These are phyloP conservation scores for Rosa multiflora DNA, from an alignment of 306 rosid genomes.

Conservation along the genomic window DNA sequence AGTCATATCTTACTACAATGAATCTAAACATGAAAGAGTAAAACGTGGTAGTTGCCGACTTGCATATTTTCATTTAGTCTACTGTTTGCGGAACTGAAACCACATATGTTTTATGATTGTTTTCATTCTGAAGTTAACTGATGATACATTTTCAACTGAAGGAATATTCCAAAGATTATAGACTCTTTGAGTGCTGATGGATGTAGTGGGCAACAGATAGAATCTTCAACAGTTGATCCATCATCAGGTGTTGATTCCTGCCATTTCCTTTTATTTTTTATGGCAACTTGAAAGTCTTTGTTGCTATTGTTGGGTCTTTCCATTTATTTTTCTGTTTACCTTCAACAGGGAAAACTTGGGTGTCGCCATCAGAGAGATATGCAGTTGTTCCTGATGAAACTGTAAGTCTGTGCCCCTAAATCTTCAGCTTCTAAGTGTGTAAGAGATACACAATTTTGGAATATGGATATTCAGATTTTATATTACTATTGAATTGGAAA, in stretches of 20 bases:
- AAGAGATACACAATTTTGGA: background rate
- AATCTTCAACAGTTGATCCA: constrained; percentile 62
- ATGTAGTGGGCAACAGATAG: constrained; percentile 67
- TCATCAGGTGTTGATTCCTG: constrained; percentile 57
- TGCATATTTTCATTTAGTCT: background rate
- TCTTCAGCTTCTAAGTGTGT: background rate
- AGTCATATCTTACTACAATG: background rate
- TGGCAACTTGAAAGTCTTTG: constrained; percentile 1
- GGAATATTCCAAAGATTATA: constrained; percentile 76
- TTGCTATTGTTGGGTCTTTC: constrained; percentile 17
- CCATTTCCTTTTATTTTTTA: background rate
- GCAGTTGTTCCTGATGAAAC: constrained; percentile 95
- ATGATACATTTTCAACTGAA: constrained; percentile 36
- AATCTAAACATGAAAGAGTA: background rate
- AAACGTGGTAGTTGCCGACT: background rate
- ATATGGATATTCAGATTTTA: background rate
- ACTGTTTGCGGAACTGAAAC: background rate
- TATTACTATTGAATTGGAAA: background rate
- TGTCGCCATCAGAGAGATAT: constrained; percentile 77
- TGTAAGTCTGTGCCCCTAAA: constrained; percentile 48
- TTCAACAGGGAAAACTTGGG: constrained; percentile 59
- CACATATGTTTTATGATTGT: background rate
- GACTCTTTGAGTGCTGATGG: constrained; percentile 93
- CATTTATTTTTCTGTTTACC: background rate
- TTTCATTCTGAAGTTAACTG: constrained; percentile 26